Evolutionary conservation across 352 stramenopile genomes (phyloP), one percentile per base, ranked within the genome.

Genomic region (Globisporangium yorkense): DNA sequence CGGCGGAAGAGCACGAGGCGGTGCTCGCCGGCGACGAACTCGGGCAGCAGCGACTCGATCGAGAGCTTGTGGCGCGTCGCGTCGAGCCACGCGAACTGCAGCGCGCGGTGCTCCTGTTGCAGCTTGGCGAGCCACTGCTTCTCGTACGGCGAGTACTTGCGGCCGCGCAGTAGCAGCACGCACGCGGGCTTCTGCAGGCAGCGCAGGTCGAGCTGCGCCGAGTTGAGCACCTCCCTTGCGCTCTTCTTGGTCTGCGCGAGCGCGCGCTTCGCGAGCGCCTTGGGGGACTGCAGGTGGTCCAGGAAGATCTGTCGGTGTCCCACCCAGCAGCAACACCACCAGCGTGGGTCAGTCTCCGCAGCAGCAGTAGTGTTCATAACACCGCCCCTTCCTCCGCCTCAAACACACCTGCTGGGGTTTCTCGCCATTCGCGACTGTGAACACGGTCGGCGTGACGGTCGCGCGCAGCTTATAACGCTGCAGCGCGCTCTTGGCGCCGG

Each of bases 81-180:
- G 51, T 94, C 82, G 27, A 89, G 57, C 80, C 80, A 92, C 12
- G 70, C 80, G 47, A 92, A 94, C 44, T 70, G 68, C n/a, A 87
- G 35, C 3, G 67, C 77, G 55, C 82, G 80, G 53, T 89, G 67
- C 50, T 78, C 57, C 10, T 67, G 57, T 61, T 89, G 72, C 15
- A 94, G 62, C 41, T 67, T 70, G 31, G 84, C 70, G 13, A 94
- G 65, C 84, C 80, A 94, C 50, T 81, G 76, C 56, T 79, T 81
- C 57, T 94, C 80, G 53, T 89, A 80, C 21, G 74, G 52, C 37
- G 72, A 62, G 48, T 86, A 77, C 54, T 77, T 78, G 51, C 73
- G 64, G 0, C 80, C 75, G 15, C 84, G 71, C 39, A 91, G 59
- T n/a, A 92, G 37, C 2, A 94, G 67, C 48, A 90, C 80, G 31